Conservation (phyloP, 345 rosid genomes). For the Lepidium didymum region DNA sequence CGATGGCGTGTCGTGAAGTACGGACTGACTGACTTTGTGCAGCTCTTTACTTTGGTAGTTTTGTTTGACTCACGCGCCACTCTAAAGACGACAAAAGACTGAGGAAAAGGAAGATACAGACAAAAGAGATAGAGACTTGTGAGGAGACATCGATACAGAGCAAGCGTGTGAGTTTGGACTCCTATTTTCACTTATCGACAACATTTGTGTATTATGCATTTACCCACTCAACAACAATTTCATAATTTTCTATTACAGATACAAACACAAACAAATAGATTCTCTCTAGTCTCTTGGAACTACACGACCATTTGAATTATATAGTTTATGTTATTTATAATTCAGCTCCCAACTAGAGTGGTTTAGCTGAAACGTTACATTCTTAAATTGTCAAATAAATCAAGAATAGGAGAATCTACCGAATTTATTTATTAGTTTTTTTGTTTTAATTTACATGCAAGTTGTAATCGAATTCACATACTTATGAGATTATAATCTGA, state of each 20-base stretch:
- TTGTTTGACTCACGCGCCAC: constrained; percentile 29
- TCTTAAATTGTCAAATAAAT: too few relatives aligned
- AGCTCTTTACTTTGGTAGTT: constrained; percentile 4
- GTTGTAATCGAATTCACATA: too few relatives aligned
- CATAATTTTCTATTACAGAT: too few relatives aligned
- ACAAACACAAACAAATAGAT: too few relatives aligned
- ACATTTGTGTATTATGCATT: neutral
- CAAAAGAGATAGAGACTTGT: constrained; percentile 15
- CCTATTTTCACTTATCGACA: constrained; percentile 17
- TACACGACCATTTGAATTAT: too few relatives aligned
- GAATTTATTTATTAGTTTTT: too few relatives aligned
- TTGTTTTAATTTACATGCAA: too few relatives aligned
- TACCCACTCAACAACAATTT: too few relatives aligned
- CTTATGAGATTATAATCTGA: too few relatives aligned
- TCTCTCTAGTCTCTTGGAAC: too few relatives aligned
- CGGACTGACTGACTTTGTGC: constrained; percentile 29
- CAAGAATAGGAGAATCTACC: too few relatives aligned
- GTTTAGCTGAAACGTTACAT: neutral
- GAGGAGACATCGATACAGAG: constrained; percentile 18
- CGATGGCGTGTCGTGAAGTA: constrained; percentile 23
- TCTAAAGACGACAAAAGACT: constrained; percentile 21
- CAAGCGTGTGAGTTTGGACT: constrained; percentile 48
- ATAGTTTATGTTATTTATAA: neutral
- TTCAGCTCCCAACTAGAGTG: neutral
- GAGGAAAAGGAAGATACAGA: constrained; percentile 10